These are phyloP conservation scores for Penicillium dipodomyicola DNA, from an alignment of 495 filamentous ascomycete species.

Conservation along the genomic window DNA sequence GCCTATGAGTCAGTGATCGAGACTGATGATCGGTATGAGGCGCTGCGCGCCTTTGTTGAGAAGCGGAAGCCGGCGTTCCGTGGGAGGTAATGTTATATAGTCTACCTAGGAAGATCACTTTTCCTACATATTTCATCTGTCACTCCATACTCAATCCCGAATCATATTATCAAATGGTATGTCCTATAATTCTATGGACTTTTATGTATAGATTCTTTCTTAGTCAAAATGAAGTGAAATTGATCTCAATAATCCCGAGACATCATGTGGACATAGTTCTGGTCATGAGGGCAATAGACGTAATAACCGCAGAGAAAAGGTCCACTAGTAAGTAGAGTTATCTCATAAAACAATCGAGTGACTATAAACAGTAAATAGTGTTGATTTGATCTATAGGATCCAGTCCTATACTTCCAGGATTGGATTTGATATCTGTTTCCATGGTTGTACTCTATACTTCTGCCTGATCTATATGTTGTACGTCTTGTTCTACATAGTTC, in stretches of 20 bases:
- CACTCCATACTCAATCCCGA: not conserved
- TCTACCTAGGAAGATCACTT: not conserved
- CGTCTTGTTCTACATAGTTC: not conserved
- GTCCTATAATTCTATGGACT: not conserved
- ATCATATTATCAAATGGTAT: not conserved
- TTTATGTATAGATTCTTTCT: not conserved
- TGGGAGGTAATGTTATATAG: constrained; percentile 44
- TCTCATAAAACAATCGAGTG: not conserved
- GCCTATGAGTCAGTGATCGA: constrained; percentile 77
- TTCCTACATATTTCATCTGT: not conserved
- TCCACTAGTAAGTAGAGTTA: not conserved
- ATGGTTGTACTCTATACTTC: not conserved
- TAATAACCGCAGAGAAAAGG: not conserved
- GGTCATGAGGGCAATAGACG: not conserved
- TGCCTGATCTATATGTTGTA: not conserved
- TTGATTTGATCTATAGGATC: not conserved
- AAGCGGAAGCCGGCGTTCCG: constrained; percentile 86
- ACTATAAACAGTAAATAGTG: not conserved
- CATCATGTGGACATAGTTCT: not conserved
- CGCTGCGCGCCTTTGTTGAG: constrained; percentile 80
- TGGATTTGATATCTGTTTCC: not conserved
- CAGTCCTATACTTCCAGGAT: no score
- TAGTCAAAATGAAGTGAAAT: not conserved
- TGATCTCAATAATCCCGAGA: not conserved
- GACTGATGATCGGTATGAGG: constrained; percentile 84